Percentiles rank a stretch among this genome's conserved stretches.
Evolutionary conservation across 345 rosid genomes (phyloP).

Genomic region (Rhodomyrtus tomentosa): DNA sequence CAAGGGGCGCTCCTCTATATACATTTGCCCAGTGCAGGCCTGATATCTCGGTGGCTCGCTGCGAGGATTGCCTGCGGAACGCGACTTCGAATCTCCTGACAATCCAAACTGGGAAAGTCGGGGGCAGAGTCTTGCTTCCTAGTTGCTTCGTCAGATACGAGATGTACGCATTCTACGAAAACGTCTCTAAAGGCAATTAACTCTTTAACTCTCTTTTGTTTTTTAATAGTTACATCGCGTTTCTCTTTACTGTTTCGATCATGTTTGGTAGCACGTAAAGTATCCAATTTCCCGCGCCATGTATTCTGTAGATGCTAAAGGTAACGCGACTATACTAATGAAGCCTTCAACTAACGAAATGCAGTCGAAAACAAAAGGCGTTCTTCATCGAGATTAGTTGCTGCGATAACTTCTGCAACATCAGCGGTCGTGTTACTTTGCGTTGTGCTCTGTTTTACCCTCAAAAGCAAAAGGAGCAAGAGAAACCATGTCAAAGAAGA

Average conservation of each 20-base stretch:
- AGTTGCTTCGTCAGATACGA: slow-evolving; percentile 27
- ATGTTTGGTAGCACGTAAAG: background rate
- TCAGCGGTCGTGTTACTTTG: background rate
- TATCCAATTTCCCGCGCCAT: background rate
- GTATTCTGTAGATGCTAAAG: background rate
- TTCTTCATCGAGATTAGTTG: background rate
- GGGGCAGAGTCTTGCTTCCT: slow-evolving; percentile 10
- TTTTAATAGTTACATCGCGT: background rate
- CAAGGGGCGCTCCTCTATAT: background rate
- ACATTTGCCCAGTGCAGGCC: slow-evolving; percentile 13
- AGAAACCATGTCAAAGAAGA: background rate
- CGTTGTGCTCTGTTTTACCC: background rate
- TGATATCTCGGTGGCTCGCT: slow-evolving; percentile 1
- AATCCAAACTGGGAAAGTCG: background rate
- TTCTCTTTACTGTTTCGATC: background rate
- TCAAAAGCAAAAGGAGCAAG: background rate
- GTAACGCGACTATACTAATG: background rate
- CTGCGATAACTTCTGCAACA: background rate
- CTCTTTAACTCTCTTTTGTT: background rate
- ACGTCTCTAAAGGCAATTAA: background rate
- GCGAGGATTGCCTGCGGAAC: slow-evolving; percentile 3
- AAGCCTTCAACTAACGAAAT: background rate
- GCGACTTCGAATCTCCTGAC: background rate
- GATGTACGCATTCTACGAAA: slow-evolving; percentile 4
- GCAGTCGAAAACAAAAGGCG: background rate